Conservation (phyloP, 208 protist species). For the Trypanosoma avium region DNA sequence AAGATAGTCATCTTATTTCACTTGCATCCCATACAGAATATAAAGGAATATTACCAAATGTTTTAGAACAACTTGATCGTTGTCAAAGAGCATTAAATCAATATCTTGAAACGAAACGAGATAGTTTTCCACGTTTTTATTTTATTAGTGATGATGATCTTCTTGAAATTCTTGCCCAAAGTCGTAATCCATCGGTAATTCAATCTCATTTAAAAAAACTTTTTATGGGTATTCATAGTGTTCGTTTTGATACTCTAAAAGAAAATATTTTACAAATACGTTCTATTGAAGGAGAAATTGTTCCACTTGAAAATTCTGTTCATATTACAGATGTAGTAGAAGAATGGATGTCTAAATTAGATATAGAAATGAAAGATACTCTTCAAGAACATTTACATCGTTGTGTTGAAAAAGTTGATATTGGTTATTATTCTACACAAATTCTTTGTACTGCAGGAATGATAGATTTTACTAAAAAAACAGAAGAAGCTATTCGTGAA, state of each 20-base stretch:
- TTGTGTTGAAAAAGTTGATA: constrained; percentile 85
- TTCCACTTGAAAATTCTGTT: constrained; percentile 91
- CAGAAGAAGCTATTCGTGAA: constrained; percentile 88
- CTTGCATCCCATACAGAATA: constrained; percentile 85
- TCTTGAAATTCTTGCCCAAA: constrained; percentile 97
- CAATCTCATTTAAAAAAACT: constrained; percentile 98
- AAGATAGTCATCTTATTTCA: constrained; percentile 83
- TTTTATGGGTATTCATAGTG: constrained; percentile 96
- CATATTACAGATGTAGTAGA: constrained; percentile 94
- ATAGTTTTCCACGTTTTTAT: constrained; percentile 97
- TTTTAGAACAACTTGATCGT: constrained; percentile 96
- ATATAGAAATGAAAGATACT: constrained; percentile 93
- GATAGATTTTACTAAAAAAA: constrained; percentile 92
- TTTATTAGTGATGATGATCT: constrained; percentile 99
- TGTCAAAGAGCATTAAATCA: constrained; percentile 97
- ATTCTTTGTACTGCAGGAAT: constrained; percentile 94
- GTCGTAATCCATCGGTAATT: constrained; percentile 95
- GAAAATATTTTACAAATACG: constrained; percentile 91
- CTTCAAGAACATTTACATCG: constrained; percentile 78
- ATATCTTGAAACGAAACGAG: constrained; percentile 98
- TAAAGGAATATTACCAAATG: constrained; percentile 75
- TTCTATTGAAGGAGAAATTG: constrained; percentile 93
- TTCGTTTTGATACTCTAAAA: constrained; percentile 91
- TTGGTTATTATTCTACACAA: constrained; percentile 93
- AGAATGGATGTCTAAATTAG: constrained; percentile 93